phyloP scores from a whole-genome alignment of 306 rosid species.

The Rosa persica region DNA sequence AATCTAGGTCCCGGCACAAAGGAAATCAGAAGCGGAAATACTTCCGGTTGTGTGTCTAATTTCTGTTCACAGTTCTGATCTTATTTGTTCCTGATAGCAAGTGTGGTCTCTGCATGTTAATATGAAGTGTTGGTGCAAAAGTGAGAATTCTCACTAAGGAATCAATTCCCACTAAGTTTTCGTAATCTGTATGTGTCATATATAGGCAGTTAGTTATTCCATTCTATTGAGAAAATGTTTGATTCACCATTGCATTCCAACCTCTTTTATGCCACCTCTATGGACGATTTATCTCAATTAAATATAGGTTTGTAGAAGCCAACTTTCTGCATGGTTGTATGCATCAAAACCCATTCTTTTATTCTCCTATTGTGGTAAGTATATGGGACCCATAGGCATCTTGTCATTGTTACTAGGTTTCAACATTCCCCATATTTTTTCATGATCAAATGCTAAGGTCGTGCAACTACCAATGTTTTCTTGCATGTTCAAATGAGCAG shows the following conservation, averaged over 20 bases:
- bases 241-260: neutral
- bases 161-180: neutral
- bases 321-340: no score
- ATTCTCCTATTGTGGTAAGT: no score
- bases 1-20: neutral
- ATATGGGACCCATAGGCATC: no score
- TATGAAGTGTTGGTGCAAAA: conserved; percentile 6
- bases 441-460: no score
- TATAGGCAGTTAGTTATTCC: neutral
- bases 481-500: no score
- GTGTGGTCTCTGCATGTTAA: neutral
- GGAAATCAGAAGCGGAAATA: neutral
- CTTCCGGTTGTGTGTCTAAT: neutral
- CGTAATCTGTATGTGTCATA: neutral
- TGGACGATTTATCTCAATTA: no score
- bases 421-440: no score
- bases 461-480: no score
- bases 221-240: neutral
- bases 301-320: no score
- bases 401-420: no score
- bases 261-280: neutral
- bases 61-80: neutral
- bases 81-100: neutral
- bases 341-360: no score
- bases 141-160: neutral